These are phyloP conservation scores for Ceratobasidium sp. DNA, from an alignment of 1,284 basidiomycete genomes.

Conservation along the genomic window DNA sequence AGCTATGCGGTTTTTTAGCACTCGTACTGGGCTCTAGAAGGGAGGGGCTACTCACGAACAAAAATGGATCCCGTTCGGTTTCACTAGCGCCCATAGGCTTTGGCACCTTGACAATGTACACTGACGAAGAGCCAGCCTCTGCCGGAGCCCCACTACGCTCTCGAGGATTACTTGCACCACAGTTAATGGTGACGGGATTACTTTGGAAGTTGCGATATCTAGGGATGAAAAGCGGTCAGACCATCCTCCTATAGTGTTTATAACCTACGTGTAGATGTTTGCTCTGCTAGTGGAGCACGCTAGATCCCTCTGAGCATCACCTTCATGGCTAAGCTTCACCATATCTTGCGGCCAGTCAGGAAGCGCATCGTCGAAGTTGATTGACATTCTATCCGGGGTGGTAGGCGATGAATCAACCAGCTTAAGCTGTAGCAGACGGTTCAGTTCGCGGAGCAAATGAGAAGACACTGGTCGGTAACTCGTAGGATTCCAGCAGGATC, in stretches of 20 bases:
- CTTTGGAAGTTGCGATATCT: no score
- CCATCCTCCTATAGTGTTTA: no score
- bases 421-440: neutral
- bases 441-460: neutral
- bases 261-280: neutral
- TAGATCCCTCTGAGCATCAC: neutral
- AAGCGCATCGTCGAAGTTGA: neutral
- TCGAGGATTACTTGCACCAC: no score
- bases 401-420: neutral
- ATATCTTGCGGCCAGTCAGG: neutral
- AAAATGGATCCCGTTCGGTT: neutral
- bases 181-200: no score
- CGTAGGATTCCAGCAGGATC: neutral
- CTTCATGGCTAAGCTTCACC: neutral
- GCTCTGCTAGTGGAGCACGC: neutral
- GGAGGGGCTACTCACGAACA: neutral
- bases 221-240: no score
- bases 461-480: neutral
- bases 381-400: constrained; percentile 5
- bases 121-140: no score
- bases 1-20: neutral
- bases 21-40: neutral
- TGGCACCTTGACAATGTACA: constrained; percentile 3
- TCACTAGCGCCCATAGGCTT: neutral
- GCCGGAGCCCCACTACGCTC: no score